Evolutionary conservation across 2,329 filamentous ascomycete genomes (phyloP).

Genomic region (Pseudocercospora fuligena): DNA sequence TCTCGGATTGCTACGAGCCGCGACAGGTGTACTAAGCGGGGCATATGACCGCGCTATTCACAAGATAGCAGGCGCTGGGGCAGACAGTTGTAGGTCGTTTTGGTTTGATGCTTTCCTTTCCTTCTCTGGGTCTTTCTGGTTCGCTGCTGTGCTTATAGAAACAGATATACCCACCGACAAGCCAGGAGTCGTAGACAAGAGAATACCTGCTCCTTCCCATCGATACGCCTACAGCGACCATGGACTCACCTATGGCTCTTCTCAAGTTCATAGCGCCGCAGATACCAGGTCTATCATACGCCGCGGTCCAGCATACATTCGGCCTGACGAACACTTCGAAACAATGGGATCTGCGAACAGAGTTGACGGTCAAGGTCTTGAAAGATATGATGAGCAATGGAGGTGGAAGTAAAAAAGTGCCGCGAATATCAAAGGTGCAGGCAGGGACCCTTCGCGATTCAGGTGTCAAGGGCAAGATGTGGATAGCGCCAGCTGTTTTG

Average conservation of each 20-base stretch:
- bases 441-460: constrained; percentile 64
- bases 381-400: constrained; percentile 62
- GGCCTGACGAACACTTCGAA: constrained; percentile 70
- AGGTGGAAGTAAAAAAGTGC: constrained; percentile 44
- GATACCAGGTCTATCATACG: constrained; percentile 66
- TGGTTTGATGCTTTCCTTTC: not conserved
- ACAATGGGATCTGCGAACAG: constrained; percentile 79
- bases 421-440: constrained; percentile 67
- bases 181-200: not conserved
- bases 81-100: not conserved
- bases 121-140: not conserved
- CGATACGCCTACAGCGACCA: not conserved
- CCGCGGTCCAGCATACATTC: constrained; percentile 67
- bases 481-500: constrained; percentile 74
- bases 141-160: not conserved
- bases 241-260: constrained; percentile 22
- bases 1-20: constrained; percentile 3
- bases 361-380: constrained; percentile 73
- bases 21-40: not conserved
- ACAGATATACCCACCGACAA: not conserved
- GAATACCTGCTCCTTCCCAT: not conserved
- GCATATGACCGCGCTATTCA: constrained; percentile 7
- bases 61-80: not conserved
- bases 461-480: constrained; percentile 77
- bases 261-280: constrained; percentile 56